These are phyloP conservation scores for Lathyrus tuberosus DNA, from an alignment of 306 rosid species.

Conservation along the genomic window DNA sequence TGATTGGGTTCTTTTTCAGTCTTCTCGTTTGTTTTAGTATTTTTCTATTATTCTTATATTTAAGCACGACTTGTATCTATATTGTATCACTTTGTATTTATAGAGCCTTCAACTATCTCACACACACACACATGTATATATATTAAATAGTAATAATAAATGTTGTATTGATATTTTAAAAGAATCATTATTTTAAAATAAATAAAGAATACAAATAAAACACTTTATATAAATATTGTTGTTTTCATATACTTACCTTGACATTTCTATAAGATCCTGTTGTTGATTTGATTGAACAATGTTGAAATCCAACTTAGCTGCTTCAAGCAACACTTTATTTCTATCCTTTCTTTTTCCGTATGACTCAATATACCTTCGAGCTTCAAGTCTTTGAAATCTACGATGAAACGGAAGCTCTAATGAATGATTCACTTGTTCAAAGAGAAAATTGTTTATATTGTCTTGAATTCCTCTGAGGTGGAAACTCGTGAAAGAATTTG, in stretches of 20 bases:
- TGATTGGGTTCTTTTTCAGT: too few species aligned
- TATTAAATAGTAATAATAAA: too few species aligned
- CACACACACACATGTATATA: too few species aligned
- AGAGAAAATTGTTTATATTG: not conserved
- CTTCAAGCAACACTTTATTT: slow-evolving; percentile 44
- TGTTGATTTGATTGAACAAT: slow-evolving; percentile 49
- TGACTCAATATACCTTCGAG: slow-evolving; percentile 55
- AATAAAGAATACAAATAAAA: too few species aligned
- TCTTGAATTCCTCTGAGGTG: slow-evolving; percentile 36
- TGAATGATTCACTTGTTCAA: slow-evolving; percentile 48
- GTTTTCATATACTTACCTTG: slow-evolving; percentile 36
- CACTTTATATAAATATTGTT: too few species aligned
- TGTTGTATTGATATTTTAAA: too few species aligned
- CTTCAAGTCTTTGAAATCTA: slow-evolving; percentile 52
- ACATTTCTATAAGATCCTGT: slow-evolving; percentile 50
- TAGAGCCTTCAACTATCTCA: too few species aligned
- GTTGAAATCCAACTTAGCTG: slow-evolving; percentile 61
- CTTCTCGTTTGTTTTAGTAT: too few species aligned
- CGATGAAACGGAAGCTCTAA: slow-evolving; percentile 56
- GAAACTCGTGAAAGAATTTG: slow-evolving; percentile 41
- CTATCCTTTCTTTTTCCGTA: slow-evolving; percentile 40
- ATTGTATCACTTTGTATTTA: too few species aligned
- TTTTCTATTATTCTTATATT: too few species aligned
- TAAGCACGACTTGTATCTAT: too few species aligned
- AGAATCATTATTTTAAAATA: too few species aligned